These are phyloP conservation scores for Scheffersomyces lignosus DNA, from an alignment of 805 yeast genomes.

Conservation along the genomic window DNA sequence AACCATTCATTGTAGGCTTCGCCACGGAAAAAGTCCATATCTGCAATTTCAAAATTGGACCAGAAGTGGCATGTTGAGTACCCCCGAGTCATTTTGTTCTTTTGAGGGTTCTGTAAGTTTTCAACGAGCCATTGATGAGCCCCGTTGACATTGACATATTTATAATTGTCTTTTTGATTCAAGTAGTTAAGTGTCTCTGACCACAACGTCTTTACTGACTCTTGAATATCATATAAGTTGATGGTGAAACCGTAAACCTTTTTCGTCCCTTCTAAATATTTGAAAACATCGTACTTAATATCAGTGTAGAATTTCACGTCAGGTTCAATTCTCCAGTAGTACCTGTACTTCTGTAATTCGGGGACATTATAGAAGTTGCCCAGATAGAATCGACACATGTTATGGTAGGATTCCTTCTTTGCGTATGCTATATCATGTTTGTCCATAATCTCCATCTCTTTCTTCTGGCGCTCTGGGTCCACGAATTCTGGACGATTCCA, in stretches of 20 bases:
- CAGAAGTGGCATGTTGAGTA: slow-evolving; percentile 83
- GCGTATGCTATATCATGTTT: slow-evolving; percentile 61
- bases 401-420: slow-evolving; percentile 62
- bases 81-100: slow-evolving; percentile 41
- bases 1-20: slow-evolving; percentile 69
- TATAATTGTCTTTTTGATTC: slow-evolving; percentile 53
- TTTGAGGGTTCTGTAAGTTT: slow-evolving; percentile 50
- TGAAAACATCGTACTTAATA: slow-evolving; percentile 74
- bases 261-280: slow-evolving; percentile 63
- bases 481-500: slow-evolving; percentile 66
- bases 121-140: slow-evolving; percentile 56
- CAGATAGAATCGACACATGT: slow-evolving; percentile 82
- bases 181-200: slow-evolving; percentile 65
- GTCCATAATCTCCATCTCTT: slow-evolving; percentile 40
- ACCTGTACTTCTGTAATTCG: slow-evolving; percentile 57
- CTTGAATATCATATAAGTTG: slow-evolving; percentile 67
- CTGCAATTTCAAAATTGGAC: slow-evolving; percentile 86
- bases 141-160: slow-evolving; percentile 49
- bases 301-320: slow-evolving; percentile 65
- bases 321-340: slow-evolving; percentile 85
- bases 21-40: slow-evolving; percentile 75
- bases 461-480: slow-evolving; percentile 43
- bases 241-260: slow-evolving; percentile 76
- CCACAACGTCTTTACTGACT: slow-evolving; percentile 65
- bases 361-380: slow-evolving; percentile 65